These are phyloP conservation scores for Neofusicoccum kwambonambiense DNA, from an alignment of 2,329 filamentous ascomycete genomes.

Conservation along the genomic window DNA sequence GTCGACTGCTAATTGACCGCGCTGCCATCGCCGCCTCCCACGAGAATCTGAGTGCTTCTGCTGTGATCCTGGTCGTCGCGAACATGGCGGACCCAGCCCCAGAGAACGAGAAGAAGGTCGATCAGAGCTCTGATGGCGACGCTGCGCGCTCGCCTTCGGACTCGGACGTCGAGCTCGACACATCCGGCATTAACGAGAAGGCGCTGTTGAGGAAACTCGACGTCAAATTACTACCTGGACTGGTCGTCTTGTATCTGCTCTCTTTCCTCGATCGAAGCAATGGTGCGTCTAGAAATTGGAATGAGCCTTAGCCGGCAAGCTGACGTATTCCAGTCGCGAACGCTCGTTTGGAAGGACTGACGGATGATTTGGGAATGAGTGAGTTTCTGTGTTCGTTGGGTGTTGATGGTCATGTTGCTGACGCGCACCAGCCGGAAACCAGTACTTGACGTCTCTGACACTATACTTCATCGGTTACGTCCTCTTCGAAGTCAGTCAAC, in stretches of 20 bases:
- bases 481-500: slow-evolving; percentile 39
- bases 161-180: slow-evolving; percentile 2
- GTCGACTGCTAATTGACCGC: no score
- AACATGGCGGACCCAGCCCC: background rate
- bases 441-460: slow-evolving; percentile 65
- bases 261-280: slow-evolving; percentile 40
- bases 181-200: slow-evolving; percentile 53
- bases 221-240: slow-evolving; percentile 41
- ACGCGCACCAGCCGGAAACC: slow-evolving; percentile 30
- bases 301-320: background rate
- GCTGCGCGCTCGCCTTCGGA: background rate
- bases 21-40: background rate
- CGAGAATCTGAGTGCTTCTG: background rate
- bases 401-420: slow-evolving; percentile 21
- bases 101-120: background rate
- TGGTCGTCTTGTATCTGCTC: slow-evolving; percentile 43
- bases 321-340: slow-evolving; percentile 40
- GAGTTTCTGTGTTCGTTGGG: background rate
- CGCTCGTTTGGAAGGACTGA: slow-evolving; percentile 42
- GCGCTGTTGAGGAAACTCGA: slow-evolving; percentile 58
- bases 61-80: background rate
- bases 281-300: slow-evolving; percentile 22
- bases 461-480: slow-evolving; percentile 61
- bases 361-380: slow-evolving; percentile 32
- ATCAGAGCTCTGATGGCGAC: background rate